Evolutionary conservation across 257 asterid genomes (phyloP), one percentile per base, ranked within the genome.

Genomic region (Phtheirospermum japonicum): DNA sequence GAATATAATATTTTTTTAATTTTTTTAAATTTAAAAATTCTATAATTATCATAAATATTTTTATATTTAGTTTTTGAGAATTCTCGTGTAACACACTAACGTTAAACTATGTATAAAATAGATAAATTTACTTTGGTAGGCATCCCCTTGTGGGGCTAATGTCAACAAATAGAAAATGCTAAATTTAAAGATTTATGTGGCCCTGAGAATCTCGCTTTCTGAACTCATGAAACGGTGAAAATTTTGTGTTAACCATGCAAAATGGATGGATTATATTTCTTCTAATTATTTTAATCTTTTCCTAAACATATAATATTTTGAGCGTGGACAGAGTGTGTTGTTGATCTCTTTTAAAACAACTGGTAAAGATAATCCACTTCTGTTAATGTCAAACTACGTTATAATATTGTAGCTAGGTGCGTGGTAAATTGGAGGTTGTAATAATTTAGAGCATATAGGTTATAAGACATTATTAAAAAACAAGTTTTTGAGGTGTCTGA

Each of bases 171-270:
- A 37, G 40, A 67, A 75, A 61, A 71, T 30, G 65, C 53, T 71
- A 63, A 63, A 40, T 45, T 68, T 39, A 53, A 59, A 71, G 77
- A 72, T 76, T 64, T 72, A 8, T 53, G n/a, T 67, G 81, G 72
- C 77, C 77, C 75, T 67, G 13, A 34, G 71, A 71, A 75, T 75
- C 76, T 51, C 59, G 45, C 67, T 71, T 68, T 68, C 75, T 30
- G 52, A 55, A 59, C 26, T 31, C 54, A 4, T 58, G 39, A 58
- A 49, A 34, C 40, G 4, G 40, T 34, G 10, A n/a, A n/a, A n/a
- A 9, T 34, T 6, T 5, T 34, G 2, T 34, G 40, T 48, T 23
- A 53, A 36, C 58, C 39, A 30, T 52, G 66, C 49, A 63, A 58
- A 56, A 57, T 75, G 62, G 63, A 59, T 62, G 58, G 56, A 50